These are phyloP conservation scores for Microdochium nivale DNA, from an alignment of 2,329 filamentous ascomycete species.

Conservation along the genomic window DNA sequence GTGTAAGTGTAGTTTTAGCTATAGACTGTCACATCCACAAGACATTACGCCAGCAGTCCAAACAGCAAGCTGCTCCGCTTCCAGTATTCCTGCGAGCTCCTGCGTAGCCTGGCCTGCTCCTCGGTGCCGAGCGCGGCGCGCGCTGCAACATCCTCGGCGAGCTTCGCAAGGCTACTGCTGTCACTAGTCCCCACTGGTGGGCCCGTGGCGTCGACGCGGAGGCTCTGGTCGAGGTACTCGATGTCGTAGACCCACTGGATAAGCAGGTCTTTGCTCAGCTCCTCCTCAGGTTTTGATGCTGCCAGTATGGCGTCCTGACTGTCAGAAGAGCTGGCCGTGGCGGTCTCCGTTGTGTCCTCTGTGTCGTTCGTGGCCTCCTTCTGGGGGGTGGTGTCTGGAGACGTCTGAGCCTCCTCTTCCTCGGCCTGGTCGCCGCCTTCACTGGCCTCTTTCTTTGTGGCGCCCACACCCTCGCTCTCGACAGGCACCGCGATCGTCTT, in stretches of 20 bases:
- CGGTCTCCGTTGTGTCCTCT: slow-evolving; percentile 6
- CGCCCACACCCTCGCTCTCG: not conserved
- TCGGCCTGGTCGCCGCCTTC: slow-evolving; percentile 7
- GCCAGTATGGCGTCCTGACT: slow-evolving; percentile 4
- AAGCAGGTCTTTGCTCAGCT: slow-evolving; percentile 35
- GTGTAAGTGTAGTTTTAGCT: too few relatives aligned
- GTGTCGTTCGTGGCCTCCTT: slow-evolving; percentile 9
- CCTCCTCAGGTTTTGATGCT: slow-evolving; percentile 1
- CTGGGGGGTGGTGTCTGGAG: too few relatives aligned
- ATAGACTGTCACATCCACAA: not conserved
- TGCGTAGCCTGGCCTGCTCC: slow-evolving; percentile 44
- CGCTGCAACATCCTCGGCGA: slow-evolving; percentile 37
- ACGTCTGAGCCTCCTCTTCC: too few relatives aligned
- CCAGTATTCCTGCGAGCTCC: slow-evolving; percentile 69
- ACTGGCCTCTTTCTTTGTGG: slow-evolving; percentile 5
- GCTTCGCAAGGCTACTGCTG: slow-evolving; percentile 25
- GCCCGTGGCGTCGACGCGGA: slow-evolving; percentile 21
- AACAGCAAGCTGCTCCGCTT: slow-evolving; percentile 76
- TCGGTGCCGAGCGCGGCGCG: slow-evolving; percentile 41
- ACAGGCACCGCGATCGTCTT: slow-evolving; percentile 8
- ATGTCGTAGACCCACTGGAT: slow-evolving; percentile 57
- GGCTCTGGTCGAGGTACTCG: slow-evolving; percentile 36
- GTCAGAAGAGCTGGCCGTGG: slow-evolving; percentile 1
- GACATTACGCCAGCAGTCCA: slow-evolving; percentile 53
- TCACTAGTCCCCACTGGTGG: slow-evolving; percentile 1